Conservation (phyloP, 225 moss, liverwort and hornwort species). For the Pseudisothecium myosuroides region DNA sequence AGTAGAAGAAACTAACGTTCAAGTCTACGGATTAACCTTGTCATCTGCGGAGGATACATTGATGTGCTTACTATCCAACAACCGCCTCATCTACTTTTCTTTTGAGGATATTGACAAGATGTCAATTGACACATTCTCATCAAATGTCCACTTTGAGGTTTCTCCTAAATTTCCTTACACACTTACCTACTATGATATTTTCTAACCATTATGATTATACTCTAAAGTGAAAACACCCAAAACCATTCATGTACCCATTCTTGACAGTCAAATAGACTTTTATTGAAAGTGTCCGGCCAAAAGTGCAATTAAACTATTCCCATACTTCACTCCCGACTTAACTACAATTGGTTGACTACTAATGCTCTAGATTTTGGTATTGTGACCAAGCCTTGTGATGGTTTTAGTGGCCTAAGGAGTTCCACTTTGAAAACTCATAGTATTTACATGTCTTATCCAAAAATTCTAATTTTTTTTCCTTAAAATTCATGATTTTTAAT, state of each 20-base stretch:
- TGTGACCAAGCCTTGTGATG: accelerated
- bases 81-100: conserved; percentile 27
- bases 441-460: no score
- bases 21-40: conserved; percentile 35
- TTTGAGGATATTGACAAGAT: conserved; percentile 47
- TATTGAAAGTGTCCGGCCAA: accelerated
- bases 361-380: accelerated
- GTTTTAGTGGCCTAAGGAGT: background rate
- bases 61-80: conserved; percentile 42
- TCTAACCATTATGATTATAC: background rate
- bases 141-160: conserved; percentile 25
- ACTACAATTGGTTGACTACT: accelerated
- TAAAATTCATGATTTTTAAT: background rate
- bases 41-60: conserved; percentile 40
- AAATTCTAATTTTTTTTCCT: background rate
- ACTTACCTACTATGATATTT: background rate
- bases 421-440: no score
- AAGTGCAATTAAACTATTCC: background rate
- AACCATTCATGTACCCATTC: accelerated
- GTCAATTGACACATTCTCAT: conserved; percentile 26
- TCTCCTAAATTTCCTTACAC: background rate
- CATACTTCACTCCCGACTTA: no score
- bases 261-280: accelerated
- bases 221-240: background rate
- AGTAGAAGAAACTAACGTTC: conserved; percentile 38